Conservation (phyloP, 306 rosid species). For the Malus sylvestris region DNA sequence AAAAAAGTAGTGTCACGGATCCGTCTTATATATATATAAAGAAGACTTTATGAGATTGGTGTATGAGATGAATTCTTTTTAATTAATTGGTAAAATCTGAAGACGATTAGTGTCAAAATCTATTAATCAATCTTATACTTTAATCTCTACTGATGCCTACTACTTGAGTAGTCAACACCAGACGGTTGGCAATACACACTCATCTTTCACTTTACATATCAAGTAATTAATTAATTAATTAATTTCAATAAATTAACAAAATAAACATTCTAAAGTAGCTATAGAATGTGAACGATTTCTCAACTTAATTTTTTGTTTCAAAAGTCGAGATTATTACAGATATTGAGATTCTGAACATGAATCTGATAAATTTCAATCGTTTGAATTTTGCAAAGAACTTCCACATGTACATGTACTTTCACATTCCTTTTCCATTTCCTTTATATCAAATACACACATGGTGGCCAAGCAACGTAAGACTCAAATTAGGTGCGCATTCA, state of each 20-base stretch:
- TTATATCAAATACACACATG: neutral
- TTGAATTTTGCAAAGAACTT: neutral
- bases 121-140: neutral
- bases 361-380: neutral
- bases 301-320: neutral
- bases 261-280: neutral
- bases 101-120: neutral
- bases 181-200: neutral
- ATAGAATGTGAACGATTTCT: neutral
- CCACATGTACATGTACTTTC: neutral
- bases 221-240: neutral
- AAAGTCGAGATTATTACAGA: neutral
- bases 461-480: neutral
- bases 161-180: constrained; percentile 7
- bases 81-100: neutral
- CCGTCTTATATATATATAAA: neutral
- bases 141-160: neutral
- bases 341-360: neutral
- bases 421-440: neutral
- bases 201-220: neutral
- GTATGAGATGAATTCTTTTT: neutral
- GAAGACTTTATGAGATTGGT: neutral
- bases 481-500: neutral
- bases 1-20: too few relatives aligned
- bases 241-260: neutral